Base-by-base conservation (phyloP, 345 rosid genomes). In the Gossypium sturtianum region DNA sequence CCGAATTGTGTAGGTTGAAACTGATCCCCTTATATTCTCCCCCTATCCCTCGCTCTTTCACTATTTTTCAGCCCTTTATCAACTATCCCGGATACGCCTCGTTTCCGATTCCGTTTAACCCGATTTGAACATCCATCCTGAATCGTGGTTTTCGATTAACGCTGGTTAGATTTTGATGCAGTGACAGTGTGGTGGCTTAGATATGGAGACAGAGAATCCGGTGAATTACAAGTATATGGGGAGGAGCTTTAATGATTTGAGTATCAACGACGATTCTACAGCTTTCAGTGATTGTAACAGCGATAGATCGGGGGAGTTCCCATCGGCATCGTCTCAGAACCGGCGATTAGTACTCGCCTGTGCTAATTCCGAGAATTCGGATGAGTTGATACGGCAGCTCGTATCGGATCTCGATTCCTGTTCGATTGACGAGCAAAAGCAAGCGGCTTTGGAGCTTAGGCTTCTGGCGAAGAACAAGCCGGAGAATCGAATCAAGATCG, bases 211-310 rank as follows among this genome's bases (percentile, higher is more conserved):
- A 62, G 94, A 82, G 57, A 78, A 65, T 62, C 74, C 76, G 12
- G 72, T 59, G 29, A 82, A 72, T 60, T 85, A 78, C 83, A 72
- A 75, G 7, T 87, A 90, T 62, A 66, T 82, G 83, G 89, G 87
- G 54, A 80, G 81, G 76, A 82, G 73, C 66, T 85, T 81, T 62
- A 76, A 80, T 43, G 85, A 82, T 66, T 63, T 74, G 53, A 76
- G 78, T 72, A 60, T 73, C 76, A 81, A 86, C 70, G 91, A 86
- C 59, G 74, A 76, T 64, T 84, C 94, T 61, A 85, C 93, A 19
- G 91, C 98, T 81, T 94, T 94, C 82, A 91, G 97, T 75, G 97
- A 92, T 58, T 92, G 97, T 79, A 91, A 86, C 84, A 94, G 99
- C 83, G 98, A 95, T 72, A 84, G 92, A 85, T 95, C 99, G 80